phyloP scores from a whole-genome alignment of 495 filamentous ascomycete genomes.

The Collariella sp. region DNA sequence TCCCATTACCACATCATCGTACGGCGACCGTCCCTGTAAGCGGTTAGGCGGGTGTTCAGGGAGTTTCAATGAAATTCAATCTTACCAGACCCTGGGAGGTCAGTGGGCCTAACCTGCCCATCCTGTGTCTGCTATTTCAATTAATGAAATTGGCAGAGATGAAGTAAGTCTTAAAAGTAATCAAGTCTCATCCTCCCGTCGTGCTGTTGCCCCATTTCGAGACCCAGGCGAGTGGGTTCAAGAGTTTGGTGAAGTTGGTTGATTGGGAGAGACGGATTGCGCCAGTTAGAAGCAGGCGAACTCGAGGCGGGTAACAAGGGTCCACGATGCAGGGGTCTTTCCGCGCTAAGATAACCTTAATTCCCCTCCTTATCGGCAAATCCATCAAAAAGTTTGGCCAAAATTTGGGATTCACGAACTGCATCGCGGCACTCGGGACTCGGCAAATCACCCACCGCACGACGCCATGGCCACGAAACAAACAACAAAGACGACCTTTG shows the following conservation, averaged over 20 bases:
- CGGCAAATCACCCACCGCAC: slow-evolving; percentile 6
- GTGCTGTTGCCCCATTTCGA: neutral
- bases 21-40: slow-evolving; percentile 59
- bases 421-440: neutral
- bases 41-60: neutral
- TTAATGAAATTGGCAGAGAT: neutral
- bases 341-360: slow-evolving; percentile 35
- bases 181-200: neutral
- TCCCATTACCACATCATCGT: slow-evolving; percentile 51
- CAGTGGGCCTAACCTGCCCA: slow-evolving; percentile 44
- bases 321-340: neutral
- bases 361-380: slow-evolving; percentile 20
- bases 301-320: neutral
- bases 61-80: neutral
- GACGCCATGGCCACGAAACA: slow-evolving; percentile 45
- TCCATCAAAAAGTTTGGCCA: slow-evolving; percentile 12
- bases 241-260: too few species aligned
- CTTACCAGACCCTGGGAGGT: slow-evolving; percentile 45
- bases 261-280: neutral
- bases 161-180: neutral
- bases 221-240: neutral
- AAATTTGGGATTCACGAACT: slow-evolving; percentile 13
- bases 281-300: neutral
- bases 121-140: slow-evolving; percentile 12
- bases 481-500: slow-evolving; percentile 72